Conservation (phyloP, 208 protist genomes). For the Plasmodiophora brassicae region DNA sequence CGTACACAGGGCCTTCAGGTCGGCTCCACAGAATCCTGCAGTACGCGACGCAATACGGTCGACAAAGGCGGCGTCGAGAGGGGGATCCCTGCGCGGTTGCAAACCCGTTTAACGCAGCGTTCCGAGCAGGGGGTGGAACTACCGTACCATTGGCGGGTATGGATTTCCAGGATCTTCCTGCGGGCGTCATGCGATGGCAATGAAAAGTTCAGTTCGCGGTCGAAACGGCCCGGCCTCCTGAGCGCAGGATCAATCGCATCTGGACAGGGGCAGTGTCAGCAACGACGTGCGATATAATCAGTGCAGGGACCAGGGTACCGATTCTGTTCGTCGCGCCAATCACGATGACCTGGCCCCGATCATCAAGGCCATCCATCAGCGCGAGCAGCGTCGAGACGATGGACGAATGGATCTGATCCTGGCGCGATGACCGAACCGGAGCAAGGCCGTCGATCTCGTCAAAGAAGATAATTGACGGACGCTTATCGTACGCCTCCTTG, state of each 20-base stretch:
- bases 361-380: constrained; percentile 73
- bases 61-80: constrained; percentile 30
- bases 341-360: neutral
- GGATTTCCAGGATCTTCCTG: constrained; percentile 46
- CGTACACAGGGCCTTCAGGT: constrained; percentile 64
- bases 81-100: too few species aligned
- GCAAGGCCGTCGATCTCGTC: constrained; percentile 78
- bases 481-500: constrained; percentile 44
- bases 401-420: constrained; percentile 60
- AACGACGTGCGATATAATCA: too few species aligned
- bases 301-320: too few species aligned
- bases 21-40: constrained; percentile 64
- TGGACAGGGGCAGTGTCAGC: too few species aligned
- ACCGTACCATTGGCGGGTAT: constrained; percentile 59
- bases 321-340: too few species aligned
- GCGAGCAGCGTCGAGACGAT: constrained; percentile 71
- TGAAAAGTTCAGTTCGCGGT: constrained; percentile 66
- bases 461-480: constrained; percentile 82
- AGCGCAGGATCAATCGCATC: constrained; percentile 67
- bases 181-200: constrained; percentile 11
- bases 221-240: constrained; percentile 69
- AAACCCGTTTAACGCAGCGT: too few species aligned
- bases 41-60: constrained; percentile 36
- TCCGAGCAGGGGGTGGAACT: too few species aligned
- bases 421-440: constrained; percentile 61